These are phyloP conservation scores for Amanita polypyramis DNA, from an alignment of 768 basidiomycete genomes.

Conservation along the genomic window DNA sequence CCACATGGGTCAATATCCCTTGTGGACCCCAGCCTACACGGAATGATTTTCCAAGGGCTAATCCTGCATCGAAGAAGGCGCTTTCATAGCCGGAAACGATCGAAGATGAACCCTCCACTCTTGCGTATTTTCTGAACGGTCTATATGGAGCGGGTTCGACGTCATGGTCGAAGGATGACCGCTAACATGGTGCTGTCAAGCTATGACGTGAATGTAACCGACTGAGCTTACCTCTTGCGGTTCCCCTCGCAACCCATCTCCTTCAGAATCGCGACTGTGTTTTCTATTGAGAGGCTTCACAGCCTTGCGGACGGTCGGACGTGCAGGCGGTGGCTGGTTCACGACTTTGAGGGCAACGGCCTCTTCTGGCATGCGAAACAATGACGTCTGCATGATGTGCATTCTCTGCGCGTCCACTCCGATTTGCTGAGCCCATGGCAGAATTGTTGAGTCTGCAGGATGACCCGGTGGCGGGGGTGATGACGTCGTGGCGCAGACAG, in stretches of 20 bases:
- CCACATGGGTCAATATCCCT: slow-evolving; percentile 66
- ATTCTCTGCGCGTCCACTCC: slow-evolving; percentile 82
- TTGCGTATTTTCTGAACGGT: slow-evolving; percentile 73
- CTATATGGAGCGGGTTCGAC: slow-evolving; percentile 56
- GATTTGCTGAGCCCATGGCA: slow-evolving; percentile 63
- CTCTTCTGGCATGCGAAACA: slow-evolving; percentile 73
- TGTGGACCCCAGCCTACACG: slow-evolving; percentile 85
- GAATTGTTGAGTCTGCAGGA: slow-evolving; percentile 35
- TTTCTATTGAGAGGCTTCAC: slow-evolving; percentile 41
- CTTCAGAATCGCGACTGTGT: slow-evolving; percentile 72
- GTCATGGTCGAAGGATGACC: slow-evolving; percentile 70
- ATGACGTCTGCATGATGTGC: slow-evolving; percentile 87
- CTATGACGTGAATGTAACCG: slow-evolving; percentile 5
- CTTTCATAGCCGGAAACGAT: slow-evolving; percentile 55
- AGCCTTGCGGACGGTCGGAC: slow-evolving; percentile 24
- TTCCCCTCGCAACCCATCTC: slow-evolving; percentile 52
- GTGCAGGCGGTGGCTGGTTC: slow-evolving; percentile 18
- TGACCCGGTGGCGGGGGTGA: slow-evolving; percentile 25
- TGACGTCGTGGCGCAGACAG: slow-evolving; percentile 21
- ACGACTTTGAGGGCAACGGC: slow-evolving; percentile 51
- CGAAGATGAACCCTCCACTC: slow-evolving; percentile 61
- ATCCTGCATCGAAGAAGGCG: slow-evolving; percentile 67
- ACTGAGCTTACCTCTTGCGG: slow-evolving; percentile 43
- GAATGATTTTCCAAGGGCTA: slow-evolving; percentile 80
- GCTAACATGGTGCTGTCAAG: slow-evolving; percentile 28